These are phyloP conservation scores for Plectosphaerella cucumerina DNA, from an alignment of 2,329 filamentous ascomycete species.

Conservation along the genomic window DNA sequence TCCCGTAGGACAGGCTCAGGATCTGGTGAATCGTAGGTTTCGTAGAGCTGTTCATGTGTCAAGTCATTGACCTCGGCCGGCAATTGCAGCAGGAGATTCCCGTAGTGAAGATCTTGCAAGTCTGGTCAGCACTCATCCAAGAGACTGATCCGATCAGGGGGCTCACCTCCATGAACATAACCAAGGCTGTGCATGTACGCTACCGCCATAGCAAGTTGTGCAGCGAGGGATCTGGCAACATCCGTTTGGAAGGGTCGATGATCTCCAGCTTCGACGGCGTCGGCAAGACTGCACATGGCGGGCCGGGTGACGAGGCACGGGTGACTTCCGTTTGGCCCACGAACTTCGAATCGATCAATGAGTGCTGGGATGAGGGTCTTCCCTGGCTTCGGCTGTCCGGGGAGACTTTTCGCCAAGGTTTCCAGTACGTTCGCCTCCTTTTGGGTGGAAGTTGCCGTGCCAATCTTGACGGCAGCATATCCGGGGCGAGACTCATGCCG, in stretches of 20 bases:
- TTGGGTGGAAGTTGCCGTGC: not conserved
- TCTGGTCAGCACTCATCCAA: not conserved
- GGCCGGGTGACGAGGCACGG: not conserved
- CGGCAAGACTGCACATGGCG: not conserved
- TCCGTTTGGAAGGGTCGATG: slow-evolving; percentile 1
- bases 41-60: slow-evolving; percentile 20
- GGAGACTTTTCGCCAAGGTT: not conserved
- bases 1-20: slow-evolving; percentile 13
- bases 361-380: slow-evolving; percentile 4
- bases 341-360: slow-evolving; percentile 10
- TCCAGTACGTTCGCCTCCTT: slow-evolving; percentile 14
- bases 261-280: not conserved
- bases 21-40: slow-evolving; percentile 16
- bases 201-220: slow-evolving; percentile 4
- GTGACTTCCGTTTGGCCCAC: not conserved
- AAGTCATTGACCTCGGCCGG: slow-evolving; percentile 15
- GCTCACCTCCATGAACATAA: slow-evolving; percentile 7
- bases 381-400: not conserved
- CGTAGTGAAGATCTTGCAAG: slow-evolving; percentile 23
- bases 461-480: not conserved
- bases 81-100: slow-evolving; percentile 25
- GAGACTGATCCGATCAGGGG: not conserved
- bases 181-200: slow-evolving; percentile 4
- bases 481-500: not conserved
- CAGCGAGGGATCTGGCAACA: slow-evolving; percentile 5